Conservation (phyloP, 495 filamentous ascomycete genomes). For the Amniculicola lignicola region DNA sequence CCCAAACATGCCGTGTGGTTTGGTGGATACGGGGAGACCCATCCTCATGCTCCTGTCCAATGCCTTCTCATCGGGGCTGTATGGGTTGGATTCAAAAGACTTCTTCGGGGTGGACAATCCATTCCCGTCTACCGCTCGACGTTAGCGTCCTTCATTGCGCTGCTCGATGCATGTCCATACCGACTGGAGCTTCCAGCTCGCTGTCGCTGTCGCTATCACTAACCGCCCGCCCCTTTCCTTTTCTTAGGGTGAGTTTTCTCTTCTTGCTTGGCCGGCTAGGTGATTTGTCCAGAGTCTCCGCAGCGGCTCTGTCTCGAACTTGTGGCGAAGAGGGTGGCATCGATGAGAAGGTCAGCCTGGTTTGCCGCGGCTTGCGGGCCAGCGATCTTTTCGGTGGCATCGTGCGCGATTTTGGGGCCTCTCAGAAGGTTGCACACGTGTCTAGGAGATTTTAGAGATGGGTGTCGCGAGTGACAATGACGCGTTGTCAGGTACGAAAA, state of each 20-base stretch:
- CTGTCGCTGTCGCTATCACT: slow-evolving; percentile 22
- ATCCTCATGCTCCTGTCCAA: slow-evolving; percentile 1
- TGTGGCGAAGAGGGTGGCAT: slow-evolving; percentile 36
- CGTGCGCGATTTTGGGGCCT: neutral
- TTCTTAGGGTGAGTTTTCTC: slow-evolving; percentile 19
- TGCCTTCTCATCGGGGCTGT: slow-evolving; percentile 17
- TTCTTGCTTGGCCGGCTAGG: slow-evolving; percentile 31
- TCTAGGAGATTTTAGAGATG: no score
- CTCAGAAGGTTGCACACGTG: no score
- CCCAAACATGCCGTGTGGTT: slow-evolving; percentile 5
- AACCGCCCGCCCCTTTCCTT: neutral
- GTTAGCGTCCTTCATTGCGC: neutral
- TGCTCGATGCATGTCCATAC: neutral
- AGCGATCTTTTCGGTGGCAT: slow-evolving; percentile 16
- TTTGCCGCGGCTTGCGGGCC: slow-evolving; percentile 33
- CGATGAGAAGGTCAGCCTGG: slow-evolving; percentile 40
- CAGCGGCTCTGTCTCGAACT: slow-evolving; percentile 34
- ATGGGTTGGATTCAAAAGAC: slow-evolving; percentile 3
- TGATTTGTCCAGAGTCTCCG: slow-evolving; percentile 30
- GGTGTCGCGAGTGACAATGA: no score
- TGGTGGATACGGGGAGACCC: slow-evolving; percentile 8
- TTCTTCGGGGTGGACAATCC: slow-evolving; percentile 13
- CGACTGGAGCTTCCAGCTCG: neutral
- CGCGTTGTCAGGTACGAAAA: no score
- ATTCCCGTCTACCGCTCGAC: neutral